Evolutionary conservation across 164 flowering plant species (phyloP).

Genomic region (Cinnamomum chago): DNA sequence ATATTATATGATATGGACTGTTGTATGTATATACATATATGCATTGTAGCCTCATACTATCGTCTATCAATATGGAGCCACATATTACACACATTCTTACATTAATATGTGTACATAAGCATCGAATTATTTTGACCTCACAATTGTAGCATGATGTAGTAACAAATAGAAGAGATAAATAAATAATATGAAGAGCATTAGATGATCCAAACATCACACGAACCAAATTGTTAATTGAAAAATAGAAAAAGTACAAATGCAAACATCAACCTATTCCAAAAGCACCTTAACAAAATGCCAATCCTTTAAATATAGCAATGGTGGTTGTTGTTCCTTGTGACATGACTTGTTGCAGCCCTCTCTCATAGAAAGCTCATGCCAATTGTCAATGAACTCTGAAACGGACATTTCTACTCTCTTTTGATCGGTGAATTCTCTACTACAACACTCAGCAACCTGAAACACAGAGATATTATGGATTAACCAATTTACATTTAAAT

Average conservation of each 20-base stretch:
- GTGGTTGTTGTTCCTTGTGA: slow-evolving; percentile 13
- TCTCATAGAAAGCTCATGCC: slow-evolving; percentile 29
- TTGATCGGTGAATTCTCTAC: slow-evolving; percentile 80
- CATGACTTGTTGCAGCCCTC: slow-evolving; percentile 12
- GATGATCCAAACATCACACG: background rate
- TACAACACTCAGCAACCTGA: slow-evolving; percentile 82
- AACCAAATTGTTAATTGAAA: background rate
- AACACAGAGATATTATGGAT: background rate
- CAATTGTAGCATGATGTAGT: no score
- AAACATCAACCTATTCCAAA: background rate
- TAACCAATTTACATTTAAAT: background rate
- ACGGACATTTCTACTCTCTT: slow-evolving; percentile 80
- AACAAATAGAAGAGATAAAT: background rate
- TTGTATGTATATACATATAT: no score
- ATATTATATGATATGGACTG: no score
- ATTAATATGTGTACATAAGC: no score
- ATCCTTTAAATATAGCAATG: slow-evolving; percentile 81
- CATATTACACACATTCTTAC: no score
- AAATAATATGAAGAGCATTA: background rate
- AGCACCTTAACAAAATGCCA: slow-evolving; percentile 95
- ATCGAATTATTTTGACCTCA: no score
- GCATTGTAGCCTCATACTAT: no score
- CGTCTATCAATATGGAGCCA: no score
- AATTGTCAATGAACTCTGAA: slow-evolving; percentile 57
- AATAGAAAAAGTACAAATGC: background rate